phyloP scores from a whole-genome alignment of 2,329 filamentous ascomycete species.

The Ophiosphaerella narmari region DNA sequence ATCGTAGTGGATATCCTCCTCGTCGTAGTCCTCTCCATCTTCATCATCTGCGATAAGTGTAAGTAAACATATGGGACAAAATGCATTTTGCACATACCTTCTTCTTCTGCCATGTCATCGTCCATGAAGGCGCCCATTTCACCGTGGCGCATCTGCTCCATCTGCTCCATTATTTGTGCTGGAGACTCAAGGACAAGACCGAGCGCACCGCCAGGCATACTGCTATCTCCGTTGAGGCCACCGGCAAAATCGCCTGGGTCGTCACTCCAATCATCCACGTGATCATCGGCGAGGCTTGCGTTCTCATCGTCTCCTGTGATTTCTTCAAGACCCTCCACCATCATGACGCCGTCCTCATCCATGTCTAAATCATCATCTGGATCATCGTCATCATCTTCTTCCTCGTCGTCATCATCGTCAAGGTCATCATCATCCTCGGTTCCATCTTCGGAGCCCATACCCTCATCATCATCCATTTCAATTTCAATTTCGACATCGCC shows the following conservation, averaged over 20 bases:
- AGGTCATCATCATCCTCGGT: conserved; percentile 53
- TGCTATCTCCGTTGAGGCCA: conserved; percentile 57
- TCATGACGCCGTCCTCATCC: conserved; percentile 52
- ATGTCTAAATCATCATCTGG: conserved; percentile 54
- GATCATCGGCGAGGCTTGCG: conserved; percentile 49
- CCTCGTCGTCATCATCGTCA: conserved; percentile 52
- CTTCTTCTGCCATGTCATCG: conserved; percentile 61
- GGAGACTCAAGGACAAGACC: conserved; percentile 45
- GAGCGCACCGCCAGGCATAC: conserved; percentile 50
- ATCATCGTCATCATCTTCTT: conserved; percentile 51
- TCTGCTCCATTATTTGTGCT: conserved; percentile 44
- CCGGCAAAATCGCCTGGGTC: conserved; percentile 53
- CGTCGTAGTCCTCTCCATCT: conserved; percentile 72
- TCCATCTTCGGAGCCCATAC: conserved; percentile 60
- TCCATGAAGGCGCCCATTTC: conserved; percentile 59
- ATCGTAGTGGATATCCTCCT: conserved; percentile 65
- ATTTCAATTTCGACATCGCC: conserved; percentile 80
- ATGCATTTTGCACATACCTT: conserved; percentile 55
- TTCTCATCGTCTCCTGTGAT: conserved; percentile 55
- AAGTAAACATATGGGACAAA: conserved; percentile 37
- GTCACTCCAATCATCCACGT: conserved; percentile 51
- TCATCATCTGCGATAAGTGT: conserved; percentile 49
- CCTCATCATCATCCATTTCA: conserved; percentile 71
- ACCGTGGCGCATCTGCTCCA: conserved; percentile 50
- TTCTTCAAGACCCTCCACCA: conserved; percentile 48